phyloP scores from a whole-genome alignment of 192 early-diverging fungal genomes.

The Globomyces pollinis-pini region DNA sequence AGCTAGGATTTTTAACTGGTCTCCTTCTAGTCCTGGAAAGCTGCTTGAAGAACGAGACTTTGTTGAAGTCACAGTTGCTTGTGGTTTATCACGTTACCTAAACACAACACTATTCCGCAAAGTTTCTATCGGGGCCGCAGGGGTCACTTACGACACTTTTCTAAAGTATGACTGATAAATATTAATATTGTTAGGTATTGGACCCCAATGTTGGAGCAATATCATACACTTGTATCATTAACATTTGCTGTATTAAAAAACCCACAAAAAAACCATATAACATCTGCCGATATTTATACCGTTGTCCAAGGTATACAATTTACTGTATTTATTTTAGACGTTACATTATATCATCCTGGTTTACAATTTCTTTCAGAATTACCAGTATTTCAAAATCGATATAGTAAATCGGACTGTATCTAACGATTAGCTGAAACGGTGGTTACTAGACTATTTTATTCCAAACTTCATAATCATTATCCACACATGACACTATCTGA shows the following conservation, averaged over 20 bases:
- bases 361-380: conserved; percentile 75
- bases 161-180: no score
- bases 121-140: conserved; percentile 6
- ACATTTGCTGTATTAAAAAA: neutral
- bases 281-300: neutral
- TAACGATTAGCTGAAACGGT: conserved; percentile 73
- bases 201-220: neutral
- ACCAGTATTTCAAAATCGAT: conserved; percentile 75
- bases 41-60: conserved; percentile 12
- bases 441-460: conserved; percentile 78
- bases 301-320: neutral
- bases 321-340: conserved; percentile 49
- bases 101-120: conserved; percentile 19
- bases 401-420: conserved; percentile 41
- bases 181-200: conserved; percentile 1
- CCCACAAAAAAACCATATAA: neutral
- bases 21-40: no score
- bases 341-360: conserved; percentile 80
- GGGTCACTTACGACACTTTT: conserved; percentile 12
- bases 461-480: conserved; percentile 52
- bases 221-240: neutral
- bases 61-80: conserved; percentile 6
- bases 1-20: neutral
- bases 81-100: conserved; percentile 12
- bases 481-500: conserved; percentile 71